Conservation (phyloP, 2,329 filamentous ascomycete genomes). For the Colletotrichum salicis region DNA sequence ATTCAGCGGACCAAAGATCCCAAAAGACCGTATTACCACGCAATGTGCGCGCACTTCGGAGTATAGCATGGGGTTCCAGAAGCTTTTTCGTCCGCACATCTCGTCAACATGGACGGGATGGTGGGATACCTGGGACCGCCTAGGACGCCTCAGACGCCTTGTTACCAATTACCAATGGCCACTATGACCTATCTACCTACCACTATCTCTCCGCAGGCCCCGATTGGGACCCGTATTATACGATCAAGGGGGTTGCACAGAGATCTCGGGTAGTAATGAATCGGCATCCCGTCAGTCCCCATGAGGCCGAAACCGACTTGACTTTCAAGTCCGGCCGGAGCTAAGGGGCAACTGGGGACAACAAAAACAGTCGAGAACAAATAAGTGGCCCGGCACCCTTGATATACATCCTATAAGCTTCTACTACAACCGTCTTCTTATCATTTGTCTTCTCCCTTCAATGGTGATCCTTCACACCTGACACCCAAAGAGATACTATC, state of each 20-base stretch:
- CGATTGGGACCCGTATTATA: slow-evolving; percentile 4
- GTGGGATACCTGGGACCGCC: slow-evolving; percentile 2
- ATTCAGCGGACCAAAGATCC: neutral
- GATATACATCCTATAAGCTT: neutral
- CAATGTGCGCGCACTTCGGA: neutral
- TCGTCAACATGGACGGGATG: slow-evolving; percentile 14
- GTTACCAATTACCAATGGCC: neutral
- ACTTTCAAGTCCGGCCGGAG: neutral
- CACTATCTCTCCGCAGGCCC: neutral
- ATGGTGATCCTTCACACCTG: slow-evolving; percentile 7
- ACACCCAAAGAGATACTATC: slow-evolving; percentile 4
- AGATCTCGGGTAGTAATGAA: slow-evolving; percentile 17
- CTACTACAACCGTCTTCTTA: neutral
- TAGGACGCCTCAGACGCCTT: neutral
- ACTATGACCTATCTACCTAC: neutral
- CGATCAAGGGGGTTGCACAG: slow-evolving; percentile 2
- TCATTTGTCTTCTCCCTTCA: neutral
- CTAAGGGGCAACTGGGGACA: neutral
- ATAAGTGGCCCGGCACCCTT: neutral
- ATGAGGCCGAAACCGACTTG: slow-evolving; percentile 14
- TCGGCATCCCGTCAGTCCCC: slow-evolving; percentile 2
- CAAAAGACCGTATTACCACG: neutral
- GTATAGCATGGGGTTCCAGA: neutral
- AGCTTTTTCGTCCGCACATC: slow-evolving; percentile 5
- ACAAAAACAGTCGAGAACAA: neutral